Evolutionary conservation across 2,329 filamentous ascomycete species (phyloP).

Genomic region (Grosmannia serpens): DNA sequence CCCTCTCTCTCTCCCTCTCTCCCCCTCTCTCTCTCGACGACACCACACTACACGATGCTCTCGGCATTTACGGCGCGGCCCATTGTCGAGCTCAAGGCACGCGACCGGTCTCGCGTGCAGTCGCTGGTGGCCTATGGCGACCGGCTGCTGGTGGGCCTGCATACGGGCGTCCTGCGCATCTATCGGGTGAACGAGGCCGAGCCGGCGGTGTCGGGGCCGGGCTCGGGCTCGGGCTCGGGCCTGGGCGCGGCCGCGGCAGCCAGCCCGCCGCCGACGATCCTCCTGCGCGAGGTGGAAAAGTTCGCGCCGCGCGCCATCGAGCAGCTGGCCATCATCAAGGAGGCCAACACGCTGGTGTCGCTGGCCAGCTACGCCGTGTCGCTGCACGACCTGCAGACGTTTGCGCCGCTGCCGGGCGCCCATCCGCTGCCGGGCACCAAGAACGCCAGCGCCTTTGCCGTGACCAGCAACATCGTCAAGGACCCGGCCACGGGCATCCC

Average conservation of each 20-base stretch:
- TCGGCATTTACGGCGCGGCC: constrained; percentile 94
- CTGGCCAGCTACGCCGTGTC: constrained; percentile 84
- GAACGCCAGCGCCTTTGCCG: constrained; percentile 80
- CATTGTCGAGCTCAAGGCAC: constrained; percentile 90
- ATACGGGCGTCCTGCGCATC: constrained; percentile 76
- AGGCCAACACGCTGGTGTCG: constrained; percentile 82
- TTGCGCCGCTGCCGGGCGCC: constrained; percentile 57
- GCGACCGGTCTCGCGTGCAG: constrained; percentile 96
- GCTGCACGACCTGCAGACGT: constrained; percentile 79
- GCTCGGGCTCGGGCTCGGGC: constrained; percentile 16
- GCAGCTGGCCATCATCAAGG: constrained; percentile 90
- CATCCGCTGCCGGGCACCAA: constrained; percentile 66
- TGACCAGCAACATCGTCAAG: constrained; percentile 91
- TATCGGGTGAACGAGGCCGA: constrained; percentile 76
- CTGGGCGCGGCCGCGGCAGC: constrained; percentile 14
- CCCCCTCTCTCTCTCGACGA: too few species aligned
- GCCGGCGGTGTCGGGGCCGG: constrained; percentile 21
- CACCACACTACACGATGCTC: constrained; percentile 54
- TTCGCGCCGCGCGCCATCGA: constrained; percentile 86
- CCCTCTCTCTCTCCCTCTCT: neutral
- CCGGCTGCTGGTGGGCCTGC: constrained; percentile 81
- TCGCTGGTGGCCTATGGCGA: constrained; percentile 90
- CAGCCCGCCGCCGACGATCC: constrained; percentile 49
- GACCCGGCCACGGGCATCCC: constrained; percentile 79
- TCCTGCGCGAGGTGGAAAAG: constrained; percentile 84